Evolutionary conservation across 257 asterid genomes (phyloP), one percentile per base, ranked within the genome.

Genomic region (Lycium barbarum): DNA sequence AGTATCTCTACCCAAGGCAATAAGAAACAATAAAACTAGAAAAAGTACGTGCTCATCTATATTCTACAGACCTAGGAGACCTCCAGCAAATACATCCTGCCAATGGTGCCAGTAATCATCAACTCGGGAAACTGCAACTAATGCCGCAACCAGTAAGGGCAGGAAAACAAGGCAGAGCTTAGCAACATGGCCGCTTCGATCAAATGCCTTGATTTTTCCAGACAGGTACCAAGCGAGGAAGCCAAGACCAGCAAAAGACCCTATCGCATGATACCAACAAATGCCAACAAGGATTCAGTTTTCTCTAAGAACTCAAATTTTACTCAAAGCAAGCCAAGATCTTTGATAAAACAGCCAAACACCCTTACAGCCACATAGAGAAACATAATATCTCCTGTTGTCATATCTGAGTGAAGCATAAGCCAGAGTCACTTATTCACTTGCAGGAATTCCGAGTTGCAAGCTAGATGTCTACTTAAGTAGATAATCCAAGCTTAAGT

Each of bases 41-140:
- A 84, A 74, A 57, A 74, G 87, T 40, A 17, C 82, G 53, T 51
- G 47, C 1, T 62, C 78, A 53, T 85, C 68, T 70, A 65, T 17
- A 80, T 65, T 53, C 45, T 83, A 86, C 86, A 80, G 85, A 93
- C 97, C 96, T 88, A 91, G 66, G 85, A 91, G 87, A 74, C 93
- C 94, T 83, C 98, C 96, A 72, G 94, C 92, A 82, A 91, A 93
- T 82, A 94, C 93, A 86, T 93, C 98, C 87, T 93, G 93, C 97
- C 97, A 93, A 68, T 93, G 97, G 88, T 94, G 98, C 98, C 96
- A 92, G 82, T 94, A 94, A 65, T 94, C 97, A 87, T 93, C 96
- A 70, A 94, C 95, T 85, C 98, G 90, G n/a, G 98, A 94, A 84
- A 94, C 88, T 85, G 93, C 98, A 83, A 94, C 93, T 88, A 94